phyloP scores from a whole-genome alignment of 768 basidiomycete genomes.

The Rhizopogon vinicolor region DNA sequence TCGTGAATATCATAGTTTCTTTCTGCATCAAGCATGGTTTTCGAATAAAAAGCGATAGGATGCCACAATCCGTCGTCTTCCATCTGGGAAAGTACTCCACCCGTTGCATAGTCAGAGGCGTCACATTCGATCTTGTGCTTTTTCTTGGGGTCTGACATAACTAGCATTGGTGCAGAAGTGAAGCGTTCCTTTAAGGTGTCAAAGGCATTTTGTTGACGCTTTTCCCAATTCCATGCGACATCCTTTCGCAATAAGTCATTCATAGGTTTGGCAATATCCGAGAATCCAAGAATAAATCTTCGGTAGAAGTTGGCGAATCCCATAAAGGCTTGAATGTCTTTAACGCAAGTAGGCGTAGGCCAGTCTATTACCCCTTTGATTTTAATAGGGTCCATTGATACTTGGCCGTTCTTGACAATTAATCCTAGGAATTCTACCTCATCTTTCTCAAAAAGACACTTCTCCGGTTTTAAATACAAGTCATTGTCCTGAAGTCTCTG shows the following conservation, averaged over 20 bases:
- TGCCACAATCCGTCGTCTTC: conserved; percentile 13
- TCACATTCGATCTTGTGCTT: not conserved
- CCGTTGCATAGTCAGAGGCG: not conserved
- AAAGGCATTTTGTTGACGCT: conserved; percentile 19
- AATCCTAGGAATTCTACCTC: no score
- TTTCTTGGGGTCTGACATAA: not conserved
- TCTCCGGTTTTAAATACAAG: no score
- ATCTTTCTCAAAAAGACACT: no score
- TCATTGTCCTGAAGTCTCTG: no score
- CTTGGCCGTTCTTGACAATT: no score
- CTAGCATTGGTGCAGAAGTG: conserved; percentile 18
- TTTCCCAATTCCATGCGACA: conserved; percentile 19
- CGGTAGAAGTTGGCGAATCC: conserved; percentile 28
- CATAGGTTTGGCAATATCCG: conserved; percentile 17
- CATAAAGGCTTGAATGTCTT: conserved; percentile 21
- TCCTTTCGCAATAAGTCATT: conserved; percentile 26
- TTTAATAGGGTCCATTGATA: conserved; percentile 16
- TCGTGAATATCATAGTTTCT: conserved; percentile 40
- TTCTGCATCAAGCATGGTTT: conserved; percentile 24
- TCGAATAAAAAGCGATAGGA: conserved; percentile 27
- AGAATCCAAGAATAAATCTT: conserved; percentile 25
- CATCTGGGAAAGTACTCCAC: not conserved
- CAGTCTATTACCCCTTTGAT: conserved; percentile 24
- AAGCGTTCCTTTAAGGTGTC: conserved; percentile 25
- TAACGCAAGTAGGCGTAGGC: conserved; percentile 16